Evolutionary conservation across 2,329 filamentous ascomycete genomes (phyloP), one percentile per base, ranked within the genome.

Genomic region (Ceratocystis colombiana): DNA sequence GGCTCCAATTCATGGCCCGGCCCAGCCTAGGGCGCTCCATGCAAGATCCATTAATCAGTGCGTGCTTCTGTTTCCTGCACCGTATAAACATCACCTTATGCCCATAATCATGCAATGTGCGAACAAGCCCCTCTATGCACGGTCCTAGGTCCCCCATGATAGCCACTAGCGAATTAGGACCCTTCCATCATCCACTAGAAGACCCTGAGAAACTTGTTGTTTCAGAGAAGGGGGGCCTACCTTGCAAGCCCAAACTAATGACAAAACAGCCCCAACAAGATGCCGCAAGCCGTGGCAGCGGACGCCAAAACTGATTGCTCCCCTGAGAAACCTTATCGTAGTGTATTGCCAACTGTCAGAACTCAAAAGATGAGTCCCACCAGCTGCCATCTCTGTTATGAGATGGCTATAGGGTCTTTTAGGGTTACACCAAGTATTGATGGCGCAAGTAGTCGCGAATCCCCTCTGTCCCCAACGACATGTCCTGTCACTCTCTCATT

Each of bases 211-310:
- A 20, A n/a, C 55, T 17, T 37, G 28, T 59, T 37, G 55, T 59
- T 59, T 59, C 55, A 59, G 33, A 59, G 55, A 59, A 59, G 55
- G 20, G 55, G 55, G 55, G 55, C 55, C 12, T 15, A 12, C 20
- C 15, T 28, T 17, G 20, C 48, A 20, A 20, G 22, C n/a, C 48
- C 48, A n/a, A 20, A 20, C 48, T 22, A 20, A 17, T 10, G n/a
- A 8, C 22, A 22, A 20, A 10, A 20, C 22, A 22, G 17, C n/a
- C n/a, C 22, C 22, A 53, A 20, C 48, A 53, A 53, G 46, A n/a
- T n/a, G 37, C 10, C 37, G 37, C 37, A 41, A 15, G 12, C 37
- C 37, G 37, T 41, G 37, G 37, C 37, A 41, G 37, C 37, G 10
- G 37, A 12, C 37, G 37, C 10, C 37, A 41, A 41, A 12, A 15